Percentiles rank a stretch among this genome's conserved stretches.
phyloP scores from a whole-genome alignment of 2,329 filamentous ascomycete species.

The Xylaria arbuscula region DNA sequence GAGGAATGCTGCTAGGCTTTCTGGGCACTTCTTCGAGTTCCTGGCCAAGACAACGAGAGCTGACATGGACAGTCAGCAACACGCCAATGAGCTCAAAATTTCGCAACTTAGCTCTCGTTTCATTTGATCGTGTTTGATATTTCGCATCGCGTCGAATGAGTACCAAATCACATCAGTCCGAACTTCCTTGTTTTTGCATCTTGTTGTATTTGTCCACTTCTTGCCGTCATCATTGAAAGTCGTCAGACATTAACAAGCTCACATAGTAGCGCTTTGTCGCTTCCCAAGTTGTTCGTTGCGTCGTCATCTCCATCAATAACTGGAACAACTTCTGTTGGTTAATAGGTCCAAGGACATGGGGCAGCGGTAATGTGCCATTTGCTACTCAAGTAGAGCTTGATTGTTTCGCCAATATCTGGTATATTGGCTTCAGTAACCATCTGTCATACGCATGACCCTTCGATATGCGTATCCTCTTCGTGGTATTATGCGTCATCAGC shows the following conservation, averaged over 20 bases:
- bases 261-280: background rate
- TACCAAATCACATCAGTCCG: background rate
- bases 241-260: background rate
- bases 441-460: background rate
- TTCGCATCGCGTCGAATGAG: slow-evolving; percentile 11
- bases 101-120: background rate
- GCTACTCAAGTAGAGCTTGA: background rate
- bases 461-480: background rate
- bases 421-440: background rate
- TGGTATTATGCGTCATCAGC: background rate
- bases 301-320: background rate
- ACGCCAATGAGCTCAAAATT: background rate
- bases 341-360: no score
- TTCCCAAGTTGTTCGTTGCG: background rate
- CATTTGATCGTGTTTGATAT: background rate
- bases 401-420: background rate
- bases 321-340: no score
- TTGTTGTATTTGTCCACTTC: background rate
- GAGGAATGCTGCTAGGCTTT: background rate
- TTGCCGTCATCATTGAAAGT: background rate
- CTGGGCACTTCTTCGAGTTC: slow-evolving; percentile 25
- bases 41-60: slow-evolving; percentile 22
- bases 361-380: background rate
- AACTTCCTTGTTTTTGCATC: background rate
- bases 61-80: slow-evolving; percentile 34